Evolutionary conservation across 2,329 filamentous ascomycete genomes (phyloP), one percentile per base, ranked within the genome.

Genomic region (Mycocentrospora acerina): DNA sequence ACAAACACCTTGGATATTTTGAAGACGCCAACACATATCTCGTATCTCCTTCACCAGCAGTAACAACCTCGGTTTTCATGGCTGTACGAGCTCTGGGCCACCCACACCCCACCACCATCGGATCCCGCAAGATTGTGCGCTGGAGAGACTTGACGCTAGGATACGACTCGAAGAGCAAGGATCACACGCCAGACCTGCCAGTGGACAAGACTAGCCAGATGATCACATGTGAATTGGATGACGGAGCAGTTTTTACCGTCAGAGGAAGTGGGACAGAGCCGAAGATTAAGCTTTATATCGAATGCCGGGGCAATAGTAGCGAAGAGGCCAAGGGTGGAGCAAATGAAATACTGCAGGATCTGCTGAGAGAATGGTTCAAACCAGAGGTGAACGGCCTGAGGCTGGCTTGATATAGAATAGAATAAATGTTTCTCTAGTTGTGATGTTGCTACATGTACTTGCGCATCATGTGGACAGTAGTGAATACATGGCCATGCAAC

Each of bases 11-110:
- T 44, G 81, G 81, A 10, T 78, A 77, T 62, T 81, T 82, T 48
- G 79, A 81, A 49, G 81, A 80, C 26, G 73, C 79, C 10, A 85
- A 85, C 53, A 81, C 78, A 6, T 85, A 85, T 50, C 75, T 84
- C 52, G 71, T 79, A 18, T 82, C 80, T 2, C 78, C 80, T 0
- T 74, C 71, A 2, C 68, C 79, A 0, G 66, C 69, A 2, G 67
- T 71, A 2, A 83, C 80, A 1, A 70, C 69, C 15, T 49, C 59
- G n/a, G 67, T 82, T 15, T 85, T 85, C 59, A 67, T 68, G 10
- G 66, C 68, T 1, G 80, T 84, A 35, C 71, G 80, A 22, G 64
- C 50, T 3, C 59, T 74, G 22, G 65, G 66, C 22, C 66, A 59
- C 25, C 70, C 70, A 12, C 55, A 73, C 40, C 70, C 73, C 7